Evolutionary conservation across 2,329 filamentous ascomycete species (phyloP), one percentile per base, ranked within the genome.

Genomic region (Dactylellina parvicollis): DNA sequence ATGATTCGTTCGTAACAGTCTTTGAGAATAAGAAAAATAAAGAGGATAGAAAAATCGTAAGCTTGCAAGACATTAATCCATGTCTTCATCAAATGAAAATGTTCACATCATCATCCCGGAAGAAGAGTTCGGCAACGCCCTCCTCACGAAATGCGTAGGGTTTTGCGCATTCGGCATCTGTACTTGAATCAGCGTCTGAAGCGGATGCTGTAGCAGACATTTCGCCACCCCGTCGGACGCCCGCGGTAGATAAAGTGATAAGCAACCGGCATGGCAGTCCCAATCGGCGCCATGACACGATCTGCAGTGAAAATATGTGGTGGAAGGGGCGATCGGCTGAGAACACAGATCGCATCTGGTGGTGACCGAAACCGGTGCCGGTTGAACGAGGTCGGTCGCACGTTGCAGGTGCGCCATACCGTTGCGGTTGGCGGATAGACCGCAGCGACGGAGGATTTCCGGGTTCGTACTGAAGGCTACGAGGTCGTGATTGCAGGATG

Each of bases 331-430:
- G 24, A 71, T 71, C 22, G 20, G 40, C 32, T 62, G 50, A 4
- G 66, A 71, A 26, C 66, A 71, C n/a, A 71, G 50, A n/a, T 71
- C 66, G 49, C 66, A 71, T n/a, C 66, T 56, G 24, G 66, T 71
- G n/a, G 66, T 71, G 7, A 71, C 66, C 49, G 66, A 61, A 10
- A 71, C 66, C 4, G 66, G 66, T n/a, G 66, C 66, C 14, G 66
- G 66, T 26, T 71, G 66, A 12, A 71, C 66, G 16, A 64, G 50
- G 9, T 64, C 66, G 7, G 42, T 54, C 3, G 49, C 30, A 24
- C 24, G 46, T 20, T 66, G 46, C 2, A 40, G 38, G 10, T 36
- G 38, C 9, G 26, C 30, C 36, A 49, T 12, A 16, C 42, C 44
- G n/a, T n/a, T n/a, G 47, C 52, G 49, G 16, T 54, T 38, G 20